Percentiles rank a stretch among this genome's conserved stretches.
Evolutionary conservation across 1,284 basidiomycete species (phyloP).

Genomic region (Ceratobasidium theobromae): DNA sequence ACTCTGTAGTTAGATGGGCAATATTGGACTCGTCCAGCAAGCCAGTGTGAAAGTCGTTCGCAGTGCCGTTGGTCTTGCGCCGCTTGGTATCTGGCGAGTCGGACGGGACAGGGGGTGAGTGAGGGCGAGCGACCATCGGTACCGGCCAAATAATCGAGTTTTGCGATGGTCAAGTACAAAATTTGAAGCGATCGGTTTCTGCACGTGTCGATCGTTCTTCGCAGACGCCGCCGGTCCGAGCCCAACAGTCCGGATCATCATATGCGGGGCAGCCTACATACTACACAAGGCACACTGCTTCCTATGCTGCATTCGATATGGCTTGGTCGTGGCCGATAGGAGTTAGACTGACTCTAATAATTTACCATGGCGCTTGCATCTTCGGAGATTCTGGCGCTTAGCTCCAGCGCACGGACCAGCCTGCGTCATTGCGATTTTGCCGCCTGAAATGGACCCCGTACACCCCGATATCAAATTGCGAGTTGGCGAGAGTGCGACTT

Average conservation of each 20-base stretch:
- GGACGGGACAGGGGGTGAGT: background rate
- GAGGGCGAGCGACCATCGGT: slow-evolving; percentile 22
- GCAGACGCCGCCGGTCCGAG: slow-evolving; percentile 1
- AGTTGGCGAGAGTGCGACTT: background rate
- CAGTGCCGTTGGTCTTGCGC: background rate
- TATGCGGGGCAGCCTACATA: no score
- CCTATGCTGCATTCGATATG: no score
- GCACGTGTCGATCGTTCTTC: slow-evolving; percentile 23
- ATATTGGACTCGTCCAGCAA: slow-evolving; percentile 61
- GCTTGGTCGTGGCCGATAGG: no score
- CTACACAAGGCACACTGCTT: no score
- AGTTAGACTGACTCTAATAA: no score
- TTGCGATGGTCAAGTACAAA: slow-evolving; percentile 13
- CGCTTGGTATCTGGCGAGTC: slow-evolving; percentile 9
- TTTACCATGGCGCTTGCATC: no score
- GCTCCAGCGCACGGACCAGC: slow-evolving; percentile 15
- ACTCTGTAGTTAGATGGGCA: slow-evolving; percentile 56
- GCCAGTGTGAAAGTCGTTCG: slow-evolving; percentile 50
- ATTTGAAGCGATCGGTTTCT: slow-evolving; percentile 16
- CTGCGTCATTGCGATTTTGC: slow-evolving; percentile 11
- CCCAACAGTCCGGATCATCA: background rate
- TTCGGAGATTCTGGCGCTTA: slow-evolving; percentile 1
- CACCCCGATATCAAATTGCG: background rate
- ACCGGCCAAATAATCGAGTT: background rate
- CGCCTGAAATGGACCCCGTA: slow-evolving; percentile 15